Conservation (phyloP, 2,329 filamentous ascomycete genomes). For the Aspergillus neoniger region DNA sequence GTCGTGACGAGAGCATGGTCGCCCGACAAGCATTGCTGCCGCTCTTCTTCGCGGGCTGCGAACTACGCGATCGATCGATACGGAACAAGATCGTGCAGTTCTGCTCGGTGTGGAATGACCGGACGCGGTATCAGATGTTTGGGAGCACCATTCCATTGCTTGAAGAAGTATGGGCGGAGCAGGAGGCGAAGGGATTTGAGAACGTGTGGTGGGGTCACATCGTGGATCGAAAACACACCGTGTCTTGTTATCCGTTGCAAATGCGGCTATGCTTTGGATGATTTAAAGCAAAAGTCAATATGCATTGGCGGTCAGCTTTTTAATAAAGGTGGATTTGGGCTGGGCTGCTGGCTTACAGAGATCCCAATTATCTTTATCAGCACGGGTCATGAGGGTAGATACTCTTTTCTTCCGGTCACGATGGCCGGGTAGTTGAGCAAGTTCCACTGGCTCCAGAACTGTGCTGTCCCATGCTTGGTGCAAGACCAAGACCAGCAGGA, state of each 20-base stretch:
- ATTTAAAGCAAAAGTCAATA: neutral
- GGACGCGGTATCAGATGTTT: slow-evolving; percentile 5
- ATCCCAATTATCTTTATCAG: too few species aligned
- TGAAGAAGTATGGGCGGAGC: slow-evolving; percentile 6
- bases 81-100: neutral
- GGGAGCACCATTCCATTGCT: neutral
- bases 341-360: too few species aligned
- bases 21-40: slow-evolving; percentile 4
- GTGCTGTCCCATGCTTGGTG: too few species aligned
- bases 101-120: neutral
- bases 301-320: too few species aligned
- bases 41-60: slow-evolving; percentile 9
- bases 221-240: neutral
- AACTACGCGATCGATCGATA: neutral
- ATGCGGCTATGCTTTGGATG: slow-evolving; percentile 4
- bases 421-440: too few species aligned
- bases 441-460: too few species aligned
- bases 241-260: neutral
- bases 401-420: too few species aligned
- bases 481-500: too few species aligned
- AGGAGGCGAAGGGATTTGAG: slow-evolving; percentile 1
- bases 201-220: slow-evolving; percentile 8
- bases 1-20: slow-evolving; percentile 3
- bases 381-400: too few species aligned
- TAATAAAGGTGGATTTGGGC: too few species aligned